Evolutionary conservation across 495 filamentous ascomycete species (phyloP).

Genomic region (Penicillium parvum): DNA sequence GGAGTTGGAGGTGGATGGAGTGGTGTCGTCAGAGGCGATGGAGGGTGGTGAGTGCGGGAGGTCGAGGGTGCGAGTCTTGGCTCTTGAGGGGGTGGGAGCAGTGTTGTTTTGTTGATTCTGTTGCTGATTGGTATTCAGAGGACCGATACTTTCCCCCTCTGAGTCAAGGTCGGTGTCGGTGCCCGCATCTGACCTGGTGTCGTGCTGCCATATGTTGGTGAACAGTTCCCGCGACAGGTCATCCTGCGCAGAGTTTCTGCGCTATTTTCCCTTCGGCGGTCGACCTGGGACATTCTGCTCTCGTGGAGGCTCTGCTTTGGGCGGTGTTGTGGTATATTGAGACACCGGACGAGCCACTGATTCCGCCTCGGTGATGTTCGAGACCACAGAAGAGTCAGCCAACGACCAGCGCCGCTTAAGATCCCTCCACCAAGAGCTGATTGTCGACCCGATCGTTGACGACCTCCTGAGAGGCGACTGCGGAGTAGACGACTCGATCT

Average conservation of each 20-base stretch:
- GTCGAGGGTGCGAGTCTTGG: not conserved
- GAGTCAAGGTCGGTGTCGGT: not conserved
- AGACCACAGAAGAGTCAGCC: not conserved
- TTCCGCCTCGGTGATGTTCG: not conserved
- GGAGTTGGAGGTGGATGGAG: slow-evolving; percentile 1
- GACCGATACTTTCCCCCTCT: not conserved
- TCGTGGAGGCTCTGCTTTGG: not conserved
- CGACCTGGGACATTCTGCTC: no score
- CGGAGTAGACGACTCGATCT: not conserved
- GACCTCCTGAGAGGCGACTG: not conserved
- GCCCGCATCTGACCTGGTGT: not conserved
- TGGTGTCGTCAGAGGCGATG: slow-evolving; percentile 11
- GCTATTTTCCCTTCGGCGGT: no score
- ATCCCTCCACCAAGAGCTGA: not conserved
- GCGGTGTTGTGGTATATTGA: not conserved
- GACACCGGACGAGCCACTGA: not conserved
- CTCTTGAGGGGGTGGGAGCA: not conserved
- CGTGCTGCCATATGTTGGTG: not conserved
- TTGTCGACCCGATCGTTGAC: not conserved
- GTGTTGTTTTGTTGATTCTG: not conserved
- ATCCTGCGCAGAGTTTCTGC: not conserved
- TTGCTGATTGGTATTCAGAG: not conserved
- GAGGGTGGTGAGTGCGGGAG: slow-evolving; percentile 8
- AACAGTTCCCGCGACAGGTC: not conserved
- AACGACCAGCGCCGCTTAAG: not conserved